Evolutionary conservation across 371 early-diverging fungal species (phyloP), one percentile per base, ranked within the genome.

Genomic region (Rhizopus sp.): DNA sequence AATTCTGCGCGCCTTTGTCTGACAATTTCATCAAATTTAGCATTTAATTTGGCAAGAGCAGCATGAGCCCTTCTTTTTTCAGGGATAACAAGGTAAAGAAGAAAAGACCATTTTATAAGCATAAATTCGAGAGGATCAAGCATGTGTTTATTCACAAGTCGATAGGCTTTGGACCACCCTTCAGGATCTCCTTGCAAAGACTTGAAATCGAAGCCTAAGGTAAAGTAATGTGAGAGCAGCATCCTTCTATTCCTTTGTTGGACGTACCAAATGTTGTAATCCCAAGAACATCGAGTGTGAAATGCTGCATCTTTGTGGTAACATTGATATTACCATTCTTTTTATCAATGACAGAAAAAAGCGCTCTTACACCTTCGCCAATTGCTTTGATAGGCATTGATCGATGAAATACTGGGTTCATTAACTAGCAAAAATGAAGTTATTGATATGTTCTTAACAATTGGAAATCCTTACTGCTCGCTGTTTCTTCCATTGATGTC

Each of bases 381-480:
- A 78, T 74, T 0, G 67, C 7, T 2, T 60, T 49, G 0, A 72
- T 47, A 6, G 75, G 78, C 63, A 78, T 66, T 1, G 72, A 53
- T 16, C 70, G 70, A 47, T 69, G 70, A 42, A 78, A 78, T 5
- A 71, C 78, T 12, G 77, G 77, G 16, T 73, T 80, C 30, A 46
- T 35, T 31, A 34, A 9, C 15, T 7, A 37, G 12, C 33, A 56
- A 58, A 6, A 9, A 13, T 7, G 9, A 4, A 33, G 7, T 55
- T 45, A 45, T 31, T 55, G 31, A 9, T 34, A 7, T 23, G 2
- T 23, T 23, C 23, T 23, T 23, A 23, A 23, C 23, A 23, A 2
- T 2, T 23, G 23, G 23, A 23, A 23, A 23, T 23, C 32, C 47
- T 51, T 58, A 72, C 71, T 58, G 60, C 69, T 33, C 77, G 64